Conservation (phyloP, 2,329 filamentous ascomycete species). For the Phialophora chinensis region DNA sequence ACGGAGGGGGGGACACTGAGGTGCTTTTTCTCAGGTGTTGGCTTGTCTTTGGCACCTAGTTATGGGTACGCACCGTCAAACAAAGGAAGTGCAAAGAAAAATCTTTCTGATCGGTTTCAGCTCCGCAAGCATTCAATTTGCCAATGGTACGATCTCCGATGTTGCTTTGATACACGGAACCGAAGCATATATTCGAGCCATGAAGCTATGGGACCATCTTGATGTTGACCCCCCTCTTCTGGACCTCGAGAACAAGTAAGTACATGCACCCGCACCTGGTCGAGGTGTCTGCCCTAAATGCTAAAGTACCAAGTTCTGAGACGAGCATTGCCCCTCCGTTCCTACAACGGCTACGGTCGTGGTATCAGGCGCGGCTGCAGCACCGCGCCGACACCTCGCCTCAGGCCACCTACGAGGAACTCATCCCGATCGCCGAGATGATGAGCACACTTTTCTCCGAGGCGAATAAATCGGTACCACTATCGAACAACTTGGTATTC, state of each 20-base stretch:
- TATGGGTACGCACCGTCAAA: slow-evolving; percentile 13
- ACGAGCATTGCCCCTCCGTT: slow-evolving; percentile 10
- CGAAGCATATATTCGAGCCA: slow-evolving; percentile 19
- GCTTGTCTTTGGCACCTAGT: slow-evolving; percentile 18
- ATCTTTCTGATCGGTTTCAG: slow-evolving; percentile 13
- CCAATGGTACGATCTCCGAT: slow-evolving; percentile 20
- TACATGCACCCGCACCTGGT: slow-evolving; percentile 6
- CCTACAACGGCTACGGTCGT: slow-evolving; percentile 18
- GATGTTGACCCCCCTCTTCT: slow-evolving; percentile 2
- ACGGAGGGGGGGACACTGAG: not conserved
- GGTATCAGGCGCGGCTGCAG: slow-evolving; percentile 4
- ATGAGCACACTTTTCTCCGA: slow-evolving; percentile 19
- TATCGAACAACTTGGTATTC: slow-evolving; percentile 16
- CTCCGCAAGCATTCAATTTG: slow-evolving; percentile 22
- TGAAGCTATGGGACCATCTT: slow-evolving; percentile 18
- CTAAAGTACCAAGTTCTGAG: slow-evolving; percentile 16
- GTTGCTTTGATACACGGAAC: slow-evolving; percentile 15
- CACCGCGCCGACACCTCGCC: not conserved
- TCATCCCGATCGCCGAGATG: slow-evolving; percentile 21
- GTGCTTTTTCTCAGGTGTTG: slow-evolving; percentile 20
- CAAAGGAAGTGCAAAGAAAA: slow-evolving; percentile 8
- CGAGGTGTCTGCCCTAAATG: slow-evolving; percentile 15
- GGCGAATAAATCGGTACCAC: slow-evolving; percentile 19
- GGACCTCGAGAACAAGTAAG: slow-evolving; percentile 8
- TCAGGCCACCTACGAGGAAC: slow-evolving; percentile 10